Percentiles rank a stretch among this genome's conserved stretches.
Evolutionary conservation across 768 basidiomycete genomes (phyloP).

Genomic region (Boletus huronensis): DNA sequence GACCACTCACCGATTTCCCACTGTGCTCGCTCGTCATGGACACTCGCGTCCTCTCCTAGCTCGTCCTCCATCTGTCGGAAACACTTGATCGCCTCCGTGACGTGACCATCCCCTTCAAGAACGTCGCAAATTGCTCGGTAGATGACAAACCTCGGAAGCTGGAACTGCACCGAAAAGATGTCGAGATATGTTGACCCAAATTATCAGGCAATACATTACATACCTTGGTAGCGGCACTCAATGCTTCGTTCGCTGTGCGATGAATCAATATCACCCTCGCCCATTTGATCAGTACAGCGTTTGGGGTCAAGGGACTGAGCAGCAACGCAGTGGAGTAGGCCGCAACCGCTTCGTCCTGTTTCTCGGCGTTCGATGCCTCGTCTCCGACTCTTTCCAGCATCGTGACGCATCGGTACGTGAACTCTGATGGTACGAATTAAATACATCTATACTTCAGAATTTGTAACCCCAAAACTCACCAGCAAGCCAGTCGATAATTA

Average conservation of each 20-base stretch:
- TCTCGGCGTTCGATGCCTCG: neutral
- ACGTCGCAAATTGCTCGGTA: neutral
- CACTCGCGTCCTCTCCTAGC: neutral
- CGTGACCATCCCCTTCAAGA: neutral
- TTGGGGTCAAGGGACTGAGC: neutral
- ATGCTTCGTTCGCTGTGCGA: no score
- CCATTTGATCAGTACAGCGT: neutral
- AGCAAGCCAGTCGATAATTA: neutral
- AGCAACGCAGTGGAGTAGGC: neutral
- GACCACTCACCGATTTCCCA: constrained; percentile 7
- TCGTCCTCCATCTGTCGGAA: neutral
- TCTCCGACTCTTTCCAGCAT: neutral
- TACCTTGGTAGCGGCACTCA: no score
- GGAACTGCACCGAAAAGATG: neutral
- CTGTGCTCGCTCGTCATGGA: neutral
- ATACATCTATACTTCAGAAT: neutral
- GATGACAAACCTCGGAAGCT: neutral
- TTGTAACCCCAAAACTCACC: neutral
- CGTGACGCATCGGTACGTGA: neutral
- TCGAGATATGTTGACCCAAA: neutral
- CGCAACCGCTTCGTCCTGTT: neutral
- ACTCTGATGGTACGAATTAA: neutral
- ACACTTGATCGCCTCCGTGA: neutral
- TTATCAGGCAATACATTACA: neutral
- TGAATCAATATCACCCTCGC: neutral